Percentiles rank a stretch among this genome's conserved stretches.
Evolutionary conservation across 2,329 filamentous ascomycete species (phyloP).

Genomic region (Exophiala phaeomuriformis): DNA sequence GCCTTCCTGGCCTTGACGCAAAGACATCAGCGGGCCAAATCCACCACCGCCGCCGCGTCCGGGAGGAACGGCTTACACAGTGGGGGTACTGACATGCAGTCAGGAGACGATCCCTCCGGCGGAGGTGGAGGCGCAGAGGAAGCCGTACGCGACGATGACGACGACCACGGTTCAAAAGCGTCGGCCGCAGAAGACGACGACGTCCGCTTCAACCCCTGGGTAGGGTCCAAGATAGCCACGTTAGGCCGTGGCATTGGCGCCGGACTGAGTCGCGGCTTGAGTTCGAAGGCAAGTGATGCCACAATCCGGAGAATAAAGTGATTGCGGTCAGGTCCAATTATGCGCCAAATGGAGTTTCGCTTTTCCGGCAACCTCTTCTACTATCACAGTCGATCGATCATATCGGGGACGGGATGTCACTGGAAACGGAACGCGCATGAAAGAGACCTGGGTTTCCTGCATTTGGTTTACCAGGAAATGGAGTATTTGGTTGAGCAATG

Average conservation of each 20-base stretch:
- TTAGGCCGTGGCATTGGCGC: conserved; percentile 38
- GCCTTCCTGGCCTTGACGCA: conserved; percentile 23
- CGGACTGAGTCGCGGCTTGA: conserved; percentile 37
- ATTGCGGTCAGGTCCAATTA: neutral
- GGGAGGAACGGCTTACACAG: too few relatives aligned
- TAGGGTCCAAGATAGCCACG: conserved; percentile 29
- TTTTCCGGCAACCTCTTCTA: too few relatives aligned
- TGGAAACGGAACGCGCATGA: too few relatives aligned
- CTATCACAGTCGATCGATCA: too few relatives aligned
- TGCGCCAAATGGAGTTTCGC: too few relatives aligned
- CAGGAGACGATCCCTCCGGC: too few relatives aligned
- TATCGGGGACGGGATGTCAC: too few relatives aligned
- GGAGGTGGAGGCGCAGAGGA: neutral
- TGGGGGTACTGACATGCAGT: too few relatives aligned
- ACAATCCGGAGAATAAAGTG: conserved; percentile 23
- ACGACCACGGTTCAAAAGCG: neutral
- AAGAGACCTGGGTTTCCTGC: too few relatives aligned
- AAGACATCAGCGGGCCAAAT: conserved; percentile 17
- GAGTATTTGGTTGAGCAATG: too few relatives aligned
- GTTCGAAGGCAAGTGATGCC: conserved; percentile 22
- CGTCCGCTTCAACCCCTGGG: conserved; percentile 20
- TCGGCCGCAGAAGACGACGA: conserved; percentile 8
- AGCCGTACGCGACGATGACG: neutral
- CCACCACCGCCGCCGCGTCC: conserved; percentile 2
- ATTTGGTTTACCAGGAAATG: too few relatives aligned